A percentile compares a stretch with the other conserved stretches of the same genome.
These are phyloP conservation scores for Limonium bicolor DNA, from an alignment of 148 eudicot species.

Conservation along the genomic window DNA sequence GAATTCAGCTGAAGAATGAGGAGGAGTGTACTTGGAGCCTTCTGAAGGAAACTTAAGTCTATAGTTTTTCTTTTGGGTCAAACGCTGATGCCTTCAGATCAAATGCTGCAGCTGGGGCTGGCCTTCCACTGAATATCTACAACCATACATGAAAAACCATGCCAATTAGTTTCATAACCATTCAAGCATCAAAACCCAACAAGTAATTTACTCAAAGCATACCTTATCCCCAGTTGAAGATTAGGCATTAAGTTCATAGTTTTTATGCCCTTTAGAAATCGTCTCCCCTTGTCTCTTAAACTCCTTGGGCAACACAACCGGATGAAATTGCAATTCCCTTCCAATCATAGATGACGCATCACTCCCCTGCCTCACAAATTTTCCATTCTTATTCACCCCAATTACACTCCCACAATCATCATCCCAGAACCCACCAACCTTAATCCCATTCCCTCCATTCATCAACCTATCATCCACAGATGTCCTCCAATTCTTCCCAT, in stretches of 20 bases:
- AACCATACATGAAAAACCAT: no score
- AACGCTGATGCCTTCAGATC: conserved; percentile 63
- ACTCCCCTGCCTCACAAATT: conserved; percentile 7
- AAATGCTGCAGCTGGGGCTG: conserved; percentile 41
- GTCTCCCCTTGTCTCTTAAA: conserved; percentile 46
- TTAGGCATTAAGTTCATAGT: conserved; percentile 82
- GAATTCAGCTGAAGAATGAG: conserved; percentile 64
- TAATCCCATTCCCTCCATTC: conserved; percentile 14
- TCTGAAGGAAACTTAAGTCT: conserved; percentile 67
- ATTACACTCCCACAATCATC: conserved; percentile 10
- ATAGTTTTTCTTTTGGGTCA: conserved; percentile 63
- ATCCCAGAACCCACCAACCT: conserved; percentile 8
- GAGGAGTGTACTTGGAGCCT: conserved; percentile 74
- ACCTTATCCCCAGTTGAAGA: conserved; percentile 88
- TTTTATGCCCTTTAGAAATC: conserved; percentile 65
- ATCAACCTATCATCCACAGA: conserved; percentile 26
- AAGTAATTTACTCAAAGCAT: background rate
- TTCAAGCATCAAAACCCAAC: background rate
- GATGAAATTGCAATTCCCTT: conserved; percentile 13
- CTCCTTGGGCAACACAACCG: conserved; percentile 16
- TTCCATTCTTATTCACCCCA: conserved; percentile 9
- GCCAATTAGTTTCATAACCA: background rate
- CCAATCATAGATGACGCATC: conserved; percentile 11
- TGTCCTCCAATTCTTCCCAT: conserved; percentile 15
- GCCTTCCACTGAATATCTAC: conserved; percentile 69